phyloP scores from a whole-genome alignment of 1,284 basidiomycete species.

The Rhodotorula sp. region DNA sequence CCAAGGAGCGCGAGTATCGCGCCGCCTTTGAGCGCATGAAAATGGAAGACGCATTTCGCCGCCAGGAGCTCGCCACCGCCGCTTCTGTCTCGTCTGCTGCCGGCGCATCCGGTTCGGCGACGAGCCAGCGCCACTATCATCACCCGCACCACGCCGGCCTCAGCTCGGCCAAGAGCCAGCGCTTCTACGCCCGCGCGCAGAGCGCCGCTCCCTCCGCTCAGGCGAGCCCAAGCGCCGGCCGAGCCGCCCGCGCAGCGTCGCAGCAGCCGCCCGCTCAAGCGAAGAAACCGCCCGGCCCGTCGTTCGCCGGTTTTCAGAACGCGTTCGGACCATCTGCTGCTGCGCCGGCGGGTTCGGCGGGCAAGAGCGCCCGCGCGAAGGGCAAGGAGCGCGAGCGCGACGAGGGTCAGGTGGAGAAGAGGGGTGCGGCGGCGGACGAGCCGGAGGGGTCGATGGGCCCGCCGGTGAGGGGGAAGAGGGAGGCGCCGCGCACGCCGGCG shows the following conservation, averaged over 20 bases:
- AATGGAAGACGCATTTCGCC: slow-evolving; percentile 22
- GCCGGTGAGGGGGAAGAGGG: slow-evolving; percentile 10
- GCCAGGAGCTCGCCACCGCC: slow-evolving; percentile 28
- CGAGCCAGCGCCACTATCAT: slow-evolving; percentile 9
- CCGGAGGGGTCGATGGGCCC: slow-evolving; percentile 32
- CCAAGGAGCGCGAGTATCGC: slow-evolving; percentile 23
- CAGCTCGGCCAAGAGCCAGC: not conserved
- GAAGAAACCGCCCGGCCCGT: not conserved
- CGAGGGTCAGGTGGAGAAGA: not conserved
- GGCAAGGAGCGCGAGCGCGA: not conserved
- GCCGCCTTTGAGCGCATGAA: slow-evolving; percentile 9
- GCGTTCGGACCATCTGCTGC: slow-evolving; percentile 15
- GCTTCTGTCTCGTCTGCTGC: not conserved
- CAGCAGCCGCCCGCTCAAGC: not conserved
- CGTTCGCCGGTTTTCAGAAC: slow-evolving; percentile 26
- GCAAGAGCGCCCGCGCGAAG: not conserved
- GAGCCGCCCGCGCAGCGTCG: not conserved
- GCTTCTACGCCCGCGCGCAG: slow-evolving; percentile 4
- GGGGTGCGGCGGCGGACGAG: not conserved
- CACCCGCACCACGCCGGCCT: not conserved
- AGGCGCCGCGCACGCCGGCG: not conserved
- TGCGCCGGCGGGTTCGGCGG: not conserved
- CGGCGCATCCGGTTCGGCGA: not conserved
- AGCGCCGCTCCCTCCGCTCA: not conserved
- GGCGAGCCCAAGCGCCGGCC: not conserved